Percentiles rank a stretch among this genome's conserved stretches.
These are phyloP conservation scores for Zymoseptoria pseudotritici DNA, from an alignment of 2,329 filamentous ascomycete species.

Conservation along the genomic window DNA sequence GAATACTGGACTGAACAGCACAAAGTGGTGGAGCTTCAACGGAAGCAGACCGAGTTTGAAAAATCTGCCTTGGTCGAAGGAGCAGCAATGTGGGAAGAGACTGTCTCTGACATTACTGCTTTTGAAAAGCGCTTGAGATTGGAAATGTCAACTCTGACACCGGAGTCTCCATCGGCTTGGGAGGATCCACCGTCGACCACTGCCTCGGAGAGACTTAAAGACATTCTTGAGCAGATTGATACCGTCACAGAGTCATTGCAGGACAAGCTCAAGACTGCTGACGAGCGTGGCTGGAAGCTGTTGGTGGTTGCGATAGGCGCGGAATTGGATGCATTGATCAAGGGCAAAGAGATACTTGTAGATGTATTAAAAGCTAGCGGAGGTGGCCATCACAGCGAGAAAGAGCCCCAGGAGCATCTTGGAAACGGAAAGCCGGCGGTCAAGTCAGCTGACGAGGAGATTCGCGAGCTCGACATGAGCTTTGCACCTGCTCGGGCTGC, in stretches of 20 bases:
- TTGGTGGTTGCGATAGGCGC: slow-evolving; percentile 69
- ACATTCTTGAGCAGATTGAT: slow-evolving; percentile 49
- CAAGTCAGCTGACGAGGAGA: slow-evolving; percentile 16
- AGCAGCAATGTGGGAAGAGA: slow-evolving; percentile 57
- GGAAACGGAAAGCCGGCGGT: slow-evolving; percentile 8
- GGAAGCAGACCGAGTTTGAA: slow-evolving; percentile 53
- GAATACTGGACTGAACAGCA: slow-evolving; percentile 64
- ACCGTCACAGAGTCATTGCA: slow-evolving; percentile 50
- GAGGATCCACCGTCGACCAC: slow-evolving; percentile 19
- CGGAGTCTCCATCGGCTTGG: slow-evolving; percentile 22
- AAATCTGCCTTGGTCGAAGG: slow-evolving; percentile 61
- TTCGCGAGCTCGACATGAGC: slow-evolving; percentile 27
- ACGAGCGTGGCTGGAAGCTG: slow-evolving; percentile 62
- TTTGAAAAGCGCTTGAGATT: slow-evolving; percentile 60
- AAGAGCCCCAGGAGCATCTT: slow-evolving; percentile 2
- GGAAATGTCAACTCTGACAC: slow-evolving; percentile 40
- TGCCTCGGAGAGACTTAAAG: slow-evolving; percentile 20
- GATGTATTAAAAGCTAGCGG: slow-evolving; percentile 24
- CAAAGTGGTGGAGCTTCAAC: slow-evolving; percentile 47
- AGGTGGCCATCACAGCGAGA: slow-evolving; percentile 3
- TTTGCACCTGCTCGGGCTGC: slow-evolving; percentile 25
- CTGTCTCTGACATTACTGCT: slow-evolving; percentile 50
- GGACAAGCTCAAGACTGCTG: slow-evolving; percentile 47
- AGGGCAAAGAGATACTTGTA: slow-evolving; percentile 52
- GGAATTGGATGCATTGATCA: slow-evolving; percentile 59